phyloP scores from a whole-genome alignment of 2,329 filamentous ascomycete genomes.

The Botrytis sinoallii region DNA sequence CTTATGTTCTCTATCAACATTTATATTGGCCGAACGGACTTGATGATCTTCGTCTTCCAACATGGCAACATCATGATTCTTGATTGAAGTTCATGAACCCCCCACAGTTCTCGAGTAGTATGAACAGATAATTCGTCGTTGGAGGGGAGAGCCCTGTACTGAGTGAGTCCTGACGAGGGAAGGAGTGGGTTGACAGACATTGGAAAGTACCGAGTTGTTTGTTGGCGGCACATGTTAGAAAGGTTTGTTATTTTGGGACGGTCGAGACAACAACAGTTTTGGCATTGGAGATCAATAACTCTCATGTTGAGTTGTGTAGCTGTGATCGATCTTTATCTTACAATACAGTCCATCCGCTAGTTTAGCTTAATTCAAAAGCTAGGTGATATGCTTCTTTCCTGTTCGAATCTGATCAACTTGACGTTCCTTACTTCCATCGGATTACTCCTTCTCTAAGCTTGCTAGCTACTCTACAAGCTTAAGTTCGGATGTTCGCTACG shows the following conservation, averaged over 20 bases:
- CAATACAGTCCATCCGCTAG: neutral
- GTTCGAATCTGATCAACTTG: too few relatives aligned
- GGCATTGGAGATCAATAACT: neutral
- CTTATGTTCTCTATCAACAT: neutral
- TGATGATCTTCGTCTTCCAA: neutral
- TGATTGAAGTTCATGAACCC: neutral
- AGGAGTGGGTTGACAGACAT: neutral
- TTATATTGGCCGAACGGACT: neutral
- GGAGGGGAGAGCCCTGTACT: neutral
- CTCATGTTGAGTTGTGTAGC: neutral
- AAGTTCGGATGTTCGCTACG: neutral
- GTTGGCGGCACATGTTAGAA: neutral
- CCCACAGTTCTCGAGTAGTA: neutral
- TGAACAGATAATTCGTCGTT: neutral
- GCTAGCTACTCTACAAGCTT: neutral
- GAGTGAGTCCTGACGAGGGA: neutral
- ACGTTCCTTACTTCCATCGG: neutral
- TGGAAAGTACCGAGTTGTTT: neutral
- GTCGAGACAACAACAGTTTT: neutral
- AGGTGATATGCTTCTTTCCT: conserved; percentile 1
- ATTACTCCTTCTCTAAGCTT: neutral
- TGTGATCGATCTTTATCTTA: neutral
- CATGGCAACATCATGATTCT: neutral
- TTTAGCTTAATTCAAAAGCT: neutral
- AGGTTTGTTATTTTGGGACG: neutral